A percentile compares a stretch with the other conserved stretches of the same genome.
Evolutionary conservation across 495 filamentous ascomycete genomes (phyloP).

Genomic region (Tuber aestivum): DNA sequence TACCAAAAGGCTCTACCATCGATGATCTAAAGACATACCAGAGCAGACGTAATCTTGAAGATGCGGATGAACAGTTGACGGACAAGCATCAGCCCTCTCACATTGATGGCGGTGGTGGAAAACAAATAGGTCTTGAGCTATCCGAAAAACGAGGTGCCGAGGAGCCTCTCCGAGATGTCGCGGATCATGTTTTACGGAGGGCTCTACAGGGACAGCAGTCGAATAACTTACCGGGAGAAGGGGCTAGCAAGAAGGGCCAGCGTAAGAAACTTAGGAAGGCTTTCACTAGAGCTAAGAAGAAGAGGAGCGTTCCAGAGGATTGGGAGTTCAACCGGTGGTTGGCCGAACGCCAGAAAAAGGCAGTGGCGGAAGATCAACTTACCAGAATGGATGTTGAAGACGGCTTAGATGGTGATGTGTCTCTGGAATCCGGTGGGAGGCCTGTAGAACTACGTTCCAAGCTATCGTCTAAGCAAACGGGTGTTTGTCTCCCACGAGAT

Average conservation of each 20-base stretch:
- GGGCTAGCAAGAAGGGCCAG: neutral
- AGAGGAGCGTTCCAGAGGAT: slow-evolving; percentile 11
- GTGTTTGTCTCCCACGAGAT: neutral
- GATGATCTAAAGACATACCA: neutral
- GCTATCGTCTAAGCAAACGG: neutral
- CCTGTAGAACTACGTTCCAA: neutral
- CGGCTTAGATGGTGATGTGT: slow-evolving; percentile 14
- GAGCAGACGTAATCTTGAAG: neutral
- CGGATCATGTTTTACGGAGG: neutral
- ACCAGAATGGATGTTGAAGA: slow-evolving; percentile 8
- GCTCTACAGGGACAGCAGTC: neutral
- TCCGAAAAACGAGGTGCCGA: neutral
- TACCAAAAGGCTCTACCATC: slow-evolving; percentile 6
- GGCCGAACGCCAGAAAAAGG: slow-evolving; percentile 17
- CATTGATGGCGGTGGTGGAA: neutral
- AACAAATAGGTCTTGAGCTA: neutral
- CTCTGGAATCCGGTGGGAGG: neutral
- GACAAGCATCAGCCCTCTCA: neutral
- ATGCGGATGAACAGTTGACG: neutral
- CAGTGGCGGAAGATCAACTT: neutral
- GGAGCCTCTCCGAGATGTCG: neutral
- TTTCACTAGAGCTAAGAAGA: slow-evolving; percentile 28
- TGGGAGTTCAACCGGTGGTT: slow-evolving; percentile 21
- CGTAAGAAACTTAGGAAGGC: slow-evolving; percentile 28
- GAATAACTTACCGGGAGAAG: neutral